Evolutionary conservation across 2,329 filamentous ascomycete genomes (phyloP), one percentile per base, ranked within the genome.

Genomic region (Penicillium decumbens): DNA sequence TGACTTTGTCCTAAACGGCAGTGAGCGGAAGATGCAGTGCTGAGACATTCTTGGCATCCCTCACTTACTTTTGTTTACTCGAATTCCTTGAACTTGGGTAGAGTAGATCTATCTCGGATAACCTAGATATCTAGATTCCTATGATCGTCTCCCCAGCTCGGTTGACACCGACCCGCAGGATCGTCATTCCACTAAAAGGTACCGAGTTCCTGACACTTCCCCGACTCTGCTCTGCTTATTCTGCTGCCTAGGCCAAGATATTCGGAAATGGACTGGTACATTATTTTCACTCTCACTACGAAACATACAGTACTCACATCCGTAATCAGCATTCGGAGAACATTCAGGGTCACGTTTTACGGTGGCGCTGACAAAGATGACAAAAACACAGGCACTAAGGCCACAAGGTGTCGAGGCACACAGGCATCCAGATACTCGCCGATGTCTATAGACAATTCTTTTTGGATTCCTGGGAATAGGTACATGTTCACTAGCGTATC

Each of bases 401-500:
- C 18, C 4, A 12, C 15, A 37, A 37, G 18, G 18, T 37, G 33
- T 37, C 33, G 18, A 37, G 33, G 18, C 18, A 33, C 13, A 18
- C 24, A 27, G 33, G 40, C 39, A 48, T 47, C 52, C 44, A 39
- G 20, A 23, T 23, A 23, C 20, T 23, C 20, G 20, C 4, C 7
- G 45, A 50, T 46, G 41, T 55, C 51, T 55, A 55, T 55, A 48
- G 47, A 53, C 47, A 44, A 41, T 44, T 37, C 33, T 37, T 53
- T 55, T 55, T 49, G 41, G 30, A 37, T 50, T 51, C 46, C 45
- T 39, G 41, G 44, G 42, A 50, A 48, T 49, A 49, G 47, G 47
- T 51, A 58, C 47, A 53, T 48, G 47, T 43, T 58, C 55, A 43
- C 53, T 50, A 53, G 58, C 52, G 41, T 45, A 54, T 59, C 54